Evolutionary conservation across 805 yeast genomes (phyloP), one percentile per base, ranked within the genome.

Genomic region (Ogataea sp.): DNA sequence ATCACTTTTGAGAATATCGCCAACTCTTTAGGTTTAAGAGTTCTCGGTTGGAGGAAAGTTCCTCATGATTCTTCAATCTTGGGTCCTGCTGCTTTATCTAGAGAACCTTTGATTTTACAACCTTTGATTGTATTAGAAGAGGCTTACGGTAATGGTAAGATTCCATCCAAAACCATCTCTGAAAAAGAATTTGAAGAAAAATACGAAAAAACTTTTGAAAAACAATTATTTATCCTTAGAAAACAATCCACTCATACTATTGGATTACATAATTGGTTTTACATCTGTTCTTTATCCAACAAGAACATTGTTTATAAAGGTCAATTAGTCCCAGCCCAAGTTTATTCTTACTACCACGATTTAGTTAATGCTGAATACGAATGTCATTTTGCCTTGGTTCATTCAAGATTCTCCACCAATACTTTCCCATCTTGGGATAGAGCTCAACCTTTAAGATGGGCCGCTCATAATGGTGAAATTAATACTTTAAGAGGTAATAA

Each of bases 361-460:
- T 73, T 90, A 58, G 82, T 79, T 46, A 88, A 87, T 60, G 90
- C 88, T 21, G 93, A 88, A 56, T 90, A 80, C 64, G 90, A 87
- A 66, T 93, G 94, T 34, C 97, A 89, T 58, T 86, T 93, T 71
- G 95, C 97, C 14, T 73, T 90, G 32, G 97, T 90, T 38, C 98
- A 90, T 68, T 89, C 97, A 20, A 79, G 98, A 61, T 90, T 90
- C 72, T 88, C 97, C 42, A 90, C 98, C 25, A 90, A 90, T 64
- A 90, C 98, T 36, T 90, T 90, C 78, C 98, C 98, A 36, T 87
- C 96, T n/a, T 90, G 98, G 98, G 98, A 93, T 66, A 79, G 98
- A 65, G 97, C 98, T 20, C 98, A 90, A 66, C 98, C 98, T 36
- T 73, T 90, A 56, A 74, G 97, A 62, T 82, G 94, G 83, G 86